phyloP scores from a whole-genome alignment of 2,329 filamentous ascomycete species.

The Microdochium paspali region DNA sequence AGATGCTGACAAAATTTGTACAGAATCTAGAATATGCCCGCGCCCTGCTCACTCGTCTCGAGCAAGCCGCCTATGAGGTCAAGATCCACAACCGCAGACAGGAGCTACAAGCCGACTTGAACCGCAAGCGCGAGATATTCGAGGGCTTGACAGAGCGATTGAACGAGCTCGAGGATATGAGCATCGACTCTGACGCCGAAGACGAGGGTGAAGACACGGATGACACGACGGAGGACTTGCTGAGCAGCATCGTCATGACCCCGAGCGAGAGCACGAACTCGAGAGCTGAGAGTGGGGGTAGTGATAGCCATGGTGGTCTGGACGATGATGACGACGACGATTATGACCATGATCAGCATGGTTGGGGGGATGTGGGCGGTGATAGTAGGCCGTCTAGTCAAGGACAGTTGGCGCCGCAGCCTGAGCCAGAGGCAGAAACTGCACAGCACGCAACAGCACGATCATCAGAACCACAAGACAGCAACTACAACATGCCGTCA shows the following conservation, averaged over 20 bases:
- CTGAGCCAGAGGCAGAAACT: not conserved
- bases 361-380: not conserved
- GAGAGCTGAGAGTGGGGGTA: constrained; percentile 5
- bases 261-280: constrained; percentile 43
- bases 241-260: constrained; percentile 44
- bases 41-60: constrained; percentile 57
- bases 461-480: not conserved
- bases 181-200: constrained; percentile 27
- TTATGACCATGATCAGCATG: not conserved
- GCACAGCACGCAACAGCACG: not conserved
- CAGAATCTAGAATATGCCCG: constrained; percentile 68
- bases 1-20: constrained; percentile 2
- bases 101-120: constrained; percentile 53
- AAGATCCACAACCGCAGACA: constrained; percentile 49
- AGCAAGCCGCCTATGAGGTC: constrained; percentile 55
- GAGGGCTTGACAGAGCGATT: constrained; percentile 58
- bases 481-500: not conserved
- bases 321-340: not conserved
- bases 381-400: not conserved
- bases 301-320: not conserved
- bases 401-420: not conserved
- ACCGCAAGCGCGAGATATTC: constrained; percentile 54
- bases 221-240: constrained; percentile 44
- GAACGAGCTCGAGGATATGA: constrained; percentile 57
- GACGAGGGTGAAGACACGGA: constrained; percentile 33